phyloP scores from a whole-genome alignment of 768 basidiomycete species.

The Suillus fuscotomentosus region DNA sequence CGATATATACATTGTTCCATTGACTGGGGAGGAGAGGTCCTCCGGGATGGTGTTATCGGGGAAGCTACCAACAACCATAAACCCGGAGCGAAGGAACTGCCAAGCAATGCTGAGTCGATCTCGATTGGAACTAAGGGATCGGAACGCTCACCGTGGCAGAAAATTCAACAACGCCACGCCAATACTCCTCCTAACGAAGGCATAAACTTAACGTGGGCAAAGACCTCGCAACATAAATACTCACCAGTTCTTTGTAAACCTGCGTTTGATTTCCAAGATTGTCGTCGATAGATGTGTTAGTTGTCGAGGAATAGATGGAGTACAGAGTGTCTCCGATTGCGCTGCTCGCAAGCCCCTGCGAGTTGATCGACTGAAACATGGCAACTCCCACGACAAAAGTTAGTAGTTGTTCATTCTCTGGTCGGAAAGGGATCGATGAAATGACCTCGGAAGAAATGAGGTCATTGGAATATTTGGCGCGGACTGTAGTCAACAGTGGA shows the following conservation, averaged over 20 bases:
- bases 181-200: slow-evolving; percentile 11
- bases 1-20: too few species aligned
- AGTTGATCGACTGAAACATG: slow-evolving; percentile 1
- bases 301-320: slow-evolving; percentile 7
- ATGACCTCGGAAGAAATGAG: background rate
- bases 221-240: background rate
- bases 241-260: slow-evolving; percentile 8
- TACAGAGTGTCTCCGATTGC: slow-evolving; percentile 13
- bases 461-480: background rate
- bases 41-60: background rate
- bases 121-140: background rate
- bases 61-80: slow-evolving; percentile 2
- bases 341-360: background rate
- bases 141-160: slow-evolving; percentile 12
- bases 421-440: background rate
- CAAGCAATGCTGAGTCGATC: background rate
- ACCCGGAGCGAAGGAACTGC: slow-evolving; percentile 8
- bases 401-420: slow-evolving; percentile 7
- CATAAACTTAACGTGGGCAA: background rate
- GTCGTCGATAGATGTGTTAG: background rate
- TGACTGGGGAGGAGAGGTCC: background rate
- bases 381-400: slow-evolving; percentile 11
- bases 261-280: background rate
- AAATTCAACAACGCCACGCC: slow-evolving; percentile 18
- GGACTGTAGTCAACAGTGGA: slow-evolving; percentile 8